These are phyloP conservation scores for Saccharomycopsis fibuligera DNA, from an alignment of 805 yeast genomes.

Conservation along the genomic window DNA sequence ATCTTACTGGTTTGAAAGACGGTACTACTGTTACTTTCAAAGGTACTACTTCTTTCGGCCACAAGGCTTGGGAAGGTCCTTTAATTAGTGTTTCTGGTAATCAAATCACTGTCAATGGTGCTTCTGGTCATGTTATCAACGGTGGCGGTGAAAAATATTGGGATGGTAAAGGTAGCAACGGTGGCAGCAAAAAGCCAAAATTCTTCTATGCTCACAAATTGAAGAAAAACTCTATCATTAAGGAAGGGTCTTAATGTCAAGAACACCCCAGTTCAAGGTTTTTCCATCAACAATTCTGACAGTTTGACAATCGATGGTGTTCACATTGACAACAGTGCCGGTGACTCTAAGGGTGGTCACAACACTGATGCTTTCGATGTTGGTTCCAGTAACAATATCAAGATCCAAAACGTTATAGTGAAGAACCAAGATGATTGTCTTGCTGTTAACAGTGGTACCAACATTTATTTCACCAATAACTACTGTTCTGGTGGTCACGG, in stretches of 20 bases:
- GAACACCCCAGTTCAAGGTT: conserved; percentile 20
- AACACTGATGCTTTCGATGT: conserved; percentile 23
- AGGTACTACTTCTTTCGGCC: conserved; percentile 22
- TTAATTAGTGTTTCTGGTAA: conserved; percentile 20
- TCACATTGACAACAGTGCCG: conserved; percentile 18
- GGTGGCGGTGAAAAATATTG: conserved; percentile 23
- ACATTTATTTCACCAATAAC: conserved; percentile 19
- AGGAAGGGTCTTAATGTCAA: conserved; percentile 17
- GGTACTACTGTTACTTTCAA: conserved; percentile 22
- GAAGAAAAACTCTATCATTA: conserved; percentile 12
- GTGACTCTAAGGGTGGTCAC: conserved; percentile 20
- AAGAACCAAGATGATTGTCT: conserved; percentile 24
- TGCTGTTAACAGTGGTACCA: conserved; percentile 22
- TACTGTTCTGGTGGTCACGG: conserved; percentile 23
- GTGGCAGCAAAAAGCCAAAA: conserved; percentile 21
- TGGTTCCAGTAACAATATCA: conserved; percentile 14
- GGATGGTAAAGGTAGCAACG: conserved; percentile 22
- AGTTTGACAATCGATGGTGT: conserved; percentile 13
- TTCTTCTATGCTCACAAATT: conserved; percentile 19
- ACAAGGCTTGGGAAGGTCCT: conserved; percentile 22
- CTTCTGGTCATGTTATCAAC: conserved; percentile 20
- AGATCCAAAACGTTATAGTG: conserved; percentile 16
- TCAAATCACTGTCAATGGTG: conserved; percentile 21
- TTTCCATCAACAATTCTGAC: conserved; percentile 13
- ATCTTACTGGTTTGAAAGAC: conserved; percentile 16